Evolutionary conservation across 805 yeast genomes (phyloP), one percentile per base, ranked within the genome.

Genomic region (Starmerella apis): DNA sequence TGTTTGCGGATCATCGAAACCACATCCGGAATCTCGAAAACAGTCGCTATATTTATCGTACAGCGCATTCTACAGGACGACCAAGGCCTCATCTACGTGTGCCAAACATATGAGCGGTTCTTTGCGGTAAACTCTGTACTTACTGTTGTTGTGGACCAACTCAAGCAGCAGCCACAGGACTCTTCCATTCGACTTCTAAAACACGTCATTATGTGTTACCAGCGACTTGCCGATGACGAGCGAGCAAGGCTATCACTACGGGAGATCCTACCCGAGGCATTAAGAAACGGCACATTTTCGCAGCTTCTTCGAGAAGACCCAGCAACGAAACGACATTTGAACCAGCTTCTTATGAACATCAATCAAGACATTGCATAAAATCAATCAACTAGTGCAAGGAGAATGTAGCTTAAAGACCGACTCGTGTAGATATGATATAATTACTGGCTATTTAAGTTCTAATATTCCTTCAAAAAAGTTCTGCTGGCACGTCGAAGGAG

Each of bases 1-100:
- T 92, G 98, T 64, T 71, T 90, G 52, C 81, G 92, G 60, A 90
- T 92, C 54, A 90, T 90, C 95, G 97, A 90, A 64, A 79, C 88
- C 1, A 86, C 95, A 7, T 83, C 95, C 0, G 98, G 92, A 63
- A 73, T 90, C 47, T 81, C 94, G 44, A 90, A 92, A 63, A 92
- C 97, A 0, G 98, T 90, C 23, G 98, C 98, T 4, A 88, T 90
- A 50, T 90, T 92, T 70, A 90, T 92, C 53, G 83, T 92, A 42
- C 96, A 90, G 63, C 90, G 88, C 66, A 90, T 90, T 49, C 72
- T 90, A 46, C 75, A 87, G 57, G 97, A 92, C 67, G 96, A 90
- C 61, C 79, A 82, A 58, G 98, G 98, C 0, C 74, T 90, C 53
- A 77, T 80, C 19, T 92, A 92, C 67, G 85, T 92, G 20, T 92